Percentiles rank a stretch among this genome's conserved stretches.
Conservation (phyloP, 139 green algal species). For the Coelastrella sp. region DNA sequence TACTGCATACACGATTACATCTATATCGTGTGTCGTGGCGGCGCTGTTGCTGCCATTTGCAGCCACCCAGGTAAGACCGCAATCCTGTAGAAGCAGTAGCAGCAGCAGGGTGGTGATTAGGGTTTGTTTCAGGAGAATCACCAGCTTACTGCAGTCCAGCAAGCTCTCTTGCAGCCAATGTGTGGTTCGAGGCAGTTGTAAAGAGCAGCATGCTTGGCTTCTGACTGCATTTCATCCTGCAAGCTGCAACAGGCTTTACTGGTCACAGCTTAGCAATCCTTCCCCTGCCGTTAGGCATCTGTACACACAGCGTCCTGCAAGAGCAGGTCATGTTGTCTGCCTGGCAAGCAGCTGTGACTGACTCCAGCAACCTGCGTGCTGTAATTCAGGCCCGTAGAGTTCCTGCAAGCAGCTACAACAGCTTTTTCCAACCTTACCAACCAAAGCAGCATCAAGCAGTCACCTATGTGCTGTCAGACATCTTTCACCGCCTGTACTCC, state of each 20-base stretch:
- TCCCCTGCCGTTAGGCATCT: too few relatives aligned
- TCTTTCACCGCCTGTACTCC: slow-evolving; percentile 46
- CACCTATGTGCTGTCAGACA: slow-evolving; percentile 55
- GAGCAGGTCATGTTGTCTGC: too few relatives aligned
- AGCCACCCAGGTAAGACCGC: slow-evolving; percentile 24
- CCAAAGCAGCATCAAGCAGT: not conserved
- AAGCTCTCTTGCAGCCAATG: not conserved
- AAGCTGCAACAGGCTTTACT: too few relatives aligned
- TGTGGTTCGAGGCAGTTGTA: too few relatives aligned
- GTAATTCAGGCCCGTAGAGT: too few relatives aligned
- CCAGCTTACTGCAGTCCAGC: not conserved
- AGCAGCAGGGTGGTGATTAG: not conserved
- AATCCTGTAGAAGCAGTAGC: slow-evolving; percentile 15
- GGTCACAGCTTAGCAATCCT: too few relatives aligned
- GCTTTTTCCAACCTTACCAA: not conserved
- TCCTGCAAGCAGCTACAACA: not conserved
- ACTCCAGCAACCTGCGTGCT: too few relatives aligned
- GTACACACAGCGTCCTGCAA: too few relatives aligned
- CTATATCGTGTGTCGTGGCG: slow-evolving; percentile 50
- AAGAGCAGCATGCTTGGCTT: too few relatives aligned
- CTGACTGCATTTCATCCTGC: too few relatives aligned
- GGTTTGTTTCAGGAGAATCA: not conserved
- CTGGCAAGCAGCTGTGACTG: too few relatives aligned
- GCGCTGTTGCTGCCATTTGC: slow-evolving; percentile 49
- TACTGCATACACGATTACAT: slow-evolving; percentile 46